A percentile compares a stretch with the other conserved stretches of the same genome.
phyloP scores from a whole-genome alignment of 345 rosid species.

The Theobroma cacao region DNA sequence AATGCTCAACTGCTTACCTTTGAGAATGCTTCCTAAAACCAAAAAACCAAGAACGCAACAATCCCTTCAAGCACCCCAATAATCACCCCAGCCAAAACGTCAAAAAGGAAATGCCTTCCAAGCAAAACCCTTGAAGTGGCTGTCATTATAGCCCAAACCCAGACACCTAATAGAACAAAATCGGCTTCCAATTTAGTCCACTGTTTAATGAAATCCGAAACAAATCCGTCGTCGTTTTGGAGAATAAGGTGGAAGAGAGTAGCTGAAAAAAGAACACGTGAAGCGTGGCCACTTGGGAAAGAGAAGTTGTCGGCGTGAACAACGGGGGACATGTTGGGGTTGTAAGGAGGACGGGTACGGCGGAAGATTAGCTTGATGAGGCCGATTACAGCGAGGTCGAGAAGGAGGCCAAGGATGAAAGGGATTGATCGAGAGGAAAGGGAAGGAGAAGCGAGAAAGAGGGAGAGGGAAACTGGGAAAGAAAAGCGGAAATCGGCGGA shows the following conservation, averaged over 20 bases:
- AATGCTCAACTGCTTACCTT: slow-evolving; percentile 22
- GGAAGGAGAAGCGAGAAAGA: slow-evolving; percentile 52
- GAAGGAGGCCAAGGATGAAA: slow-evolving; percentile 76
- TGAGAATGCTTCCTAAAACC: slow-evolving; percentile 18
- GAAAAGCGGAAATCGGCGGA: slow-evolving; percentile 84
- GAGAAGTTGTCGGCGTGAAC: slow-evolving; percentile 78
- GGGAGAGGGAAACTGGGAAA: slow-evolving; percentile 68
- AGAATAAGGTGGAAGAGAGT: slow-evolving; percentile 45
- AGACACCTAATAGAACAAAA: slow-evolving; percentile 33
- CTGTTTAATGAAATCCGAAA: slow-evolving; percentile 4
- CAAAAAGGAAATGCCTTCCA: slow-evolving; percentile 72
- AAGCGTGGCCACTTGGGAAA: slow-evolving; percentile 94
- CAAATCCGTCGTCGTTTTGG: slow-evolving; percentile 3
- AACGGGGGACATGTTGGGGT: slow-evolving; percentile 70
- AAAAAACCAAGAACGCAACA: slow-evolving; percentile 43
- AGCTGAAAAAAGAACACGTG: slow-evolving; percentile 75
- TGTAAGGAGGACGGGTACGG: slow-evolving; percentile 83
- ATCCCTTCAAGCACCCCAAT: slow-evolving; percentile 66
- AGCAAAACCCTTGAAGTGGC: slow-evolving; percentile 74
- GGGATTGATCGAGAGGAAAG: slow-evolving; percentile 45
- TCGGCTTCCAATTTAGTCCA: slow-evolving; percentile 9
- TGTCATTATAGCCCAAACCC: slow-evolving; percentile 70
- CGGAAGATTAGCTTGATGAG: slow-evolving; percentile 68
- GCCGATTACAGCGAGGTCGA: slow-evolving; percentile 71
- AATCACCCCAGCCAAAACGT: slow-evolving; percentile 68